phyloP scores from a whole-genome alignment of 192 early-diverging fungal species.

The Globomyces pollinis-pini region DNA sequence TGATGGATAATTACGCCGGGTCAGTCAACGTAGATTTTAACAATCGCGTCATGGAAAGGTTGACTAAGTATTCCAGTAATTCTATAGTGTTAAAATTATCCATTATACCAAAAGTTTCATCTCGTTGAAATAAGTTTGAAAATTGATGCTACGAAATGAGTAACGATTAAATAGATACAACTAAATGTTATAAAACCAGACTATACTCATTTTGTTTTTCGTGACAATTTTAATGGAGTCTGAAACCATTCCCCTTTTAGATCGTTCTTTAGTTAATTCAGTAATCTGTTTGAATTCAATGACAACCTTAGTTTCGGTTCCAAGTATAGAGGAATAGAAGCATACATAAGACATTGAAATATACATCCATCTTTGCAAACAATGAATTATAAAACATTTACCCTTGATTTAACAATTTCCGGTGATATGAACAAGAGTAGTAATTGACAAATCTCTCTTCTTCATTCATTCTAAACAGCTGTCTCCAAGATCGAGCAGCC shows the following conservation, averaged over 20 bases:
- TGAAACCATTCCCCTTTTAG: slow-evolving; percentile 81
- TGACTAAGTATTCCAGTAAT: slow-evolving; percentile 83
- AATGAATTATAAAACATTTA: too few species aligned
- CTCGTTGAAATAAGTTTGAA: slow-evolving; percentile 90
- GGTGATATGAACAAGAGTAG: slow-evolving; percentile 87
- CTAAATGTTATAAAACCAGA: not conserved
- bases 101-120: slow-evolving; percentile 95
- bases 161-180: not conserved
- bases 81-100: too few species aligned
- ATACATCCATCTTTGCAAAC: slow-evolving; percentile 98
- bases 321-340: slow-evolving; percentile 93
- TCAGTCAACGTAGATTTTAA: slow-evolving; percentile 72
- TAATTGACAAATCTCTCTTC: slow-evolving; percentile 83
- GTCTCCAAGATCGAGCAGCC: slow-evolving; percentile 79
- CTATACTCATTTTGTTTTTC: slow-evolving; percentile 49
- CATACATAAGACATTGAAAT: slow-evolving; percentile 85
- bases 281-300: slow-evolving; percentile 89
- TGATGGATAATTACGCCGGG: too few species aligned
- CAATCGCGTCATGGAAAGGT: slow-evolving; percentile 77
- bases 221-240: slow-evolving; percentile 83
- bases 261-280: slow-evolving; percentile 77
- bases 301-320: slow-evolving; percentile 84
- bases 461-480: slow-evolving; percentile 73
- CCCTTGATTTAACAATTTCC: slow-evolving; percentile 83
- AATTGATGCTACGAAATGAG: slow-evolving; percentile 80